phyloP scores from a whole-genome alignment of 2,329 filamentous ascomycete species.

The Venturia asperata region DNA sequence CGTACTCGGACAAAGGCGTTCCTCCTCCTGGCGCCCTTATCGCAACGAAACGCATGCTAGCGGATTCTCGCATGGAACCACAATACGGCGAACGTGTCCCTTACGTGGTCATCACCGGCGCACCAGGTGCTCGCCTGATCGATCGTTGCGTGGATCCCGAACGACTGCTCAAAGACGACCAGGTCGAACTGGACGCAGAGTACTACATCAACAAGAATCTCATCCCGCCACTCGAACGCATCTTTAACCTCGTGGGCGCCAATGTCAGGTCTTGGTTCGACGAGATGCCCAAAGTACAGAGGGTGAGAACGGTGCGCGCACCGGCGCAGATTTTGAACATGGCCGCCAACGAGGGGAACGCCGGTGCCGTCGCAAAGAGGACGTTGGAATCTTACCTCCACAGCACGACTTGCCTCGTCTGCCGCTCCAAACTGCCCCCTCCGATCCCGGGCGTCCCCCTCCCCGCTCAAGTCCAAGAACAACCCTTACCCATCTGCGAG shows the following conservation, averaged over 20 bases:
- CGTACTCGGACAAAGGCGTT: conserved; percentile 72
- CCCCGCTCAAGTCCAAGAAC: neutral
- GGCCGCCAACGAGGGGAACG: conserved; percentile 23
- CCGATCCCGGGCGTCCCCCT: conserved; percentile 23
- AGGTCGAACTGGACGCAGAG: conserved; percentile 79
- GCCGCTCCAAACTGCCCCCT: conserved; percentile 52
- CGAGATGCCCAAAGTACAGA: conserved; percentile 88
- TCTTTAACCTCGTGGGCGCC: conserved; percentile 92
- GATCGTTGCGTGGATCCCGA: conserved; percentile 89
- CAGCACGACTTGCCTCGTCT: conserved; percentile 70
- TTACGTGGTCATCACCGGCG: conserved; percentile 86
- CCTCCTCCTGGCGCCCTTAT: conserved; percentile 85
- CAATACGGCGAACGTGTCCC: conserved; percentile 94
- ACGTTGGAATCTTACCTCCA: conserved; percentile 95
- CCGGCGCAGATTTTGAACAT: conserved; percentile 24
- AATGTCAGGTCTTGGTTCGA: conserved; percentile 90
- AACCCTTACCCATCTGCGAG: conserved; percentile 49
- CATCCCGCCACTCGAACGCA: conserved; percentile 88
- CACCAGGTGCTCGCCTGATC: conserved; percentile 74
- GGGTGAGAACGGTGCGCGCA: conserved; percentile 56
- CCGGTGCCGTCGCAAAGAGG: conserved; percentile 46
- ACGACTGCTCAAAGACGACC: conserved; percentile 65
- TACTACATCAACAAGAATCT: conserved; percentile 97
- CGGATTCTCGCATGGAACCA: conserved; percentile 78
- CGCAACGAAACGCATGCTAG: conserved; percentile 76